A percentile compares a stretch with the other conserved stretches of the same genome.
These are phyloP conservation scores for Trichoderma brevicompactum DNA, from an alignment of 2,329 filamentous ascomycete species.

Conservation along the genomic window DNA sequence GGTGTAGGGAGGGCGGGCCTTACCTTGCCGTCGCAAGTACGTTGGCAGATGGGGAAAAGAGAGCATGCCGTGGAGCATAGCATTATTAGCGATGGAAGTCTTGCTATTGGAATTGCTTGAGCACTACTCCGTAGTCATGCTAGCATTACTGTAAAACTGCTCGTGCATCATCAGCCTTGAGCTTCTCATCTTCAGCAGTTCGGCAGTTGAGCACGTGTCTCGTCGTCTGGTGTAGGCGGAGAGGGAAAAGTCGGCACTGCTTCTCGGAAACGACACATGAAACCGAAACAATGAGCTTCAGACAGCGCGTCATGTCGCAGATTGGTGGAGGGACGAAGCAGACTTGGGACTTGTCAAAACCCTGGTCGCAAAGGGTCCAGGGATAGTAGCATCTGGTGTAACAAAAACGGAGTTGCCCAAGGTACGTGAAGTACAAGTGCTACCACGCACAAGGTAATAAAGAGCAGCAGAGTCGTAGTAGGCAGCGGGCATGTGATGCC, in stretches of 20 bases:
- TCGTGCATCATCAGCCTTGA: background rate
- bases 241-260: too few species aligned
- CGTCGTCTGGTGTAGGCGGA: background rate
- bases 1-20: background rate
- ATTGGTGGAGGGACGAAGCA: background rate
- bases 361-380: slow-evolving; percentile 8
- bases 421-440: background rate
- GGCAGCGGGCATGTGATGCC: too few species aligned
- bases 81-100: background rate
- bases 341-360: slow-evolving; percentile 3
- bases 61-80: background rate
- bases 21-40: background rate
- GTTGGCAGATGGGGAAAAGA: background rate
- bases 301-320: slow-evolving; percentile 18
- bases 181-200: background rate
- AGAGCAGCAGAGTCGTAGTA: too few species aligned
- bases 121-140: too few species aligned
- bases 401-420: slow-evolving; percentile 1
- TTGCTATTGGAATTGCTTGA: background rate
- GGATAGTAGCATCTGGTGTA: slow-evolving; percentile 11
- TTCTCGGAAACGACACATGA: background rate
- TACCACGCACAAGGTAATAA: background rate
- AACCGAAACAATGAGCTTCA: slow-evolving; percentile 12
- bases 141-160: background rate
- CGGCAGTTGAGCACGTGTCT: slow-evolving; percentile 19